phyloP scores from a whole-genome alignment of 2,329 filamentous ascomycete species.

The Neospermospora avenae region DNA sequence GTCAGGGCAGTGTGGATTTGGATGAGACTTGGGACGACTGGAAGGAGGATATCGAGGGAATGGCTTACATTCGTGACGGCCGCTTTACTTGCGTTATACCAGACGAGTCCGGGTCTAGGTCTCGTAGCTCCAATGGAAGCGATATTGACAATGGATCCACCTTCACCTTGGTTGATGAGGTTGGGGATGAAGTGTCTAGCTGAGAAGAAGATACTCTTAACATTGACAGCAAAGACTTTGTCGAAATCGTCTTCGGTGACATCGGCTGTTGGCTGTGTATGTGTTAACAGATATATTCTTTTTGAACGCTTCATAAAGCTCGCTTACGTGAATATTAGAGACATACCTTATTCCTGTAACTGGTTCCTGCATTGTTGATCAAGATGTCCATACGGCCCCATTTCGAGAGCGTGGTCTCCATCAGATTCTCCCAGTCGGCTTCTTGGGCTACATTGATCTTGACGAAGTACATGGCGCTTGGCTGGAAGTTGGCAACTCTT shows the following conservation, averaged over 20 bases:
- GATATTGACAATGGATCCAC: slow-evolving; percentile 62
- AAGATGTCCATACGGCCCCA: slow-evolving; percentile 55
- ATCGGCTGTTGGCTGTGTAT: slow-evolving; percentile 48
- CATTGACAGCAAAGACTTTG: slow-evolving; percentile 64
- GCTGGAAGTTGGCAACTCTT: slow-evolving; percentile 40
- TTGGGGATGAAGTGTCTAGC: slow-evolving; percentile 58
- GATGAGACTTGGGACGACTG: too few species aligned
- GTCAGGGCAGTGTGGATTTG: too few species aligned
- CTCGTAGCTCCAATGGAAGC: slow-evolving; percentile 61
- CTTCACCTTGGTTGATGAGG: slow-evolving; percentile 53
- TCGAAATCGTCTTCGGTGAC: slow-evolving; percentile 67
- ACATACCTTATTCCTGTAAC: slow-evolving; percentile 53
- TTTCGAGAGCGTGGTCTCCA: slow-evolving; percentile 43
- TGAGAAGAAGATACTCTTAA: slow-evolving; percentile 61
- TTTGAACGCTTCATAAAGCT: too few species aligned
- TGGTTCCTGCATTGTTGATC: slow-evolving; percentile 59
- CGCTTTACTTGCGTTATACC: slow-evolving; percentile 69
- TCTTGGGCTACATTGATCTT: slow-evolving; percentile 49
- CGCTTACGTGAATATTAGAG: too few species aligned
- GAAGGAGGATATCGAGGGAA: slow-evolving; percentile 7
- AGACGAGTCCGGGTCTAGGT: slow-evolving; percentile 60
- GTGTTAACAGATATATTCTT: too few species aligned
- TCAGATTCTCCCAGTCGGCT: slow-evolving; percentile 50
- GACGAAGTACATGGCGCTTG: slow-evolving; percentile 37
- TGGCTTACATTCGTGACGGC: slow-evolving; percentile 55